Base-by-base conservation (phyloP, 1,284 basidiomycete genomes). In the Somion occarium region DNA sequence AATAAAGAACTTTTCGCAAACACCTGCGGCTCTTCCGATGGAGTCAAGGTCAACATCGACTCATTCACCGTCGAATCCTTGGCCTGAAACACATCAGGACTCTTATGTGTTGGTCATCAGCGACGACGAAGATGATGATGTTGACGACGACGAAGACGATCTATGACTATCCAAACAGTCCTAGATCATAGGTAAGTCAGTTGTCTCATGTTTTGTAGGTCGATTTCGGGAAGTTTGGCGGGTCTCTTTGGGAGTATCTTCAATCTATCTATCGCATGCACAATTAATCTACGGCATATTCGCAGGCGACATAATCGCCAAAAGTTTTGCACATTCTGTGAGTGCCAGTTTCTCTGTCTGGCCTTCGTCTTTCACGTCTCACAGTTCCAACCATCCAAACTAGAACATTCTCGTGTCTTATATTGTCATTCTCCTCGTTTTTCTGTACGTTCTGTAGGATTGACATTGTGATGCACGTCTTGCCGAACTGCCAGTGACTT, bases 81-180 rank as follows among this genome's bases (percentile, higher is more conserved):
- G 78, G 78, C 76, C 76, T 13, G 70, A 69, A 43, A 70, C 62
- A 5, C 23, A 63, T 44, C 63, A 67, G 46, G 69, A 73, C 49
- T 64, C 69, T 22, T 71, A 69, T 20, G 67, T 80, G 50, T 62
- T 80, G 49, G 69, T 76, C 30, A 61, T 80, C 53, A 80, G 76
- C 58, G 78, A 80, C 56, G 76, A 77, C 49, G 76, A 78, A 59
- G 72, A 73, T 43, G 69, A 73, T 39, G 67, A 56, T 19, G 58
- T 54, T 22, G 42, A 41, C 9, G 39, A 41, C 18, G 39, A 43
- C n/a, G n/a, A 43, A 5, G 42, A 43, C 13, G 42, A 43, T 43
- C 42, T 9, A 43, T 23, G 42, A 43, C 4, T 24, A 13, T 34
- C 30, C 15, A 34, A 34, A 7, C 15, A 15, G 15, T 34, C 30